These are phyloP conservation scores for Suillus tomentosus DNA, from an alignment of 768 basidiomycete species.

Conservation along the genomic window DNA sequence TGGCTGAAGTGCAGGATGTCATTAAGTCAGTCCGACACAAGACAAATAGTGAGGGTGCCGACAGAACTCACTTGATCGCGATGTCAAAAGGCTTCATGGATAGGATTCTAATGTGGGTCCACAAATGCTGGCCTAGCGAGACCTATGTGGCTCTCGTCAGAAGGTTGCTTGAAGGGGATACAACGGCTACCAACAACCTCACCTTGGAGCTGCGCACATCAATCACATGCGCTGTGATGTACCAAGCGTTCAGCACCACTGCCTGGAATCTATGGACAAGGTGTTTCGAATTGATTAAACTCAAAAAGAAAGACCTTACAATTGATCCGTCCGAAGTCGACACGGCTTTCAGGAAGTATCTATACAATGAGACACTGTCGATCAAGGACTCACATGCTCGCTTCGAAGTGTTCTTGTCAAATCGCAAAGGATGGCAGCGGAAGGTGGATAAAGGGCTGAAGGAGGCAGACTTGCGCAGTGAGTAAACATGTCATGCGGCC, in stretches of 20 bases:
- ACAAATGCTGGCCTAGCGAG: no score
- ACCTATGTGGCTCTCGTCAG: no score
- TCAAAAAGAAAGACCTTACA: slow-evolving; percentile 26
- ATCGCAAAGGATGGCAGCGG: slow-evolving; percentile 29
- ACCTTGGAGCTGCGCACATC: no score
- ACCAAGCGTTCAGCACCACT: not conserved
- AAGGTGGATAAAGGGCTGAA: slow-evolving; percentile 28
- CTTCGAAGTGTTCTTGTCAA: slow-evolving; percentile 25
- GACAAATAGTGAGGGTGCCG: not conserved
- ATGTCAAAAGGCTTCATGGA: not conserved
- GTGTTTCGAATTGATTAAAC: slow-evolving; percentile 33
- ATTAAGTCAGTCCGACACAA: not conserved
- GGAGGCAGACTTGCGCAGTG: slow-evolving; percentile 20
- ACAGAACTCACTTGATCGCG: not conserved
- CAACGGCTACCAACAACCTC: no score
- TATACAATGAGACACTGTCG: slow-evolving; percentile 6
- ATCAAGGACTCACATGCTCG: slow-evolving; percentile 19
- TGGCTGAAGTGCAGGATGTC: not conserved
- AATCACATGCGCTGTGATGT: no score
- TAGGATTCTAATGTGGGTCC: no score
- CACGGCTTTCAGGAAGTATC: slow-evolving; percentile 12
- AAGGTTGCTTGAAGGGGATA: no score
- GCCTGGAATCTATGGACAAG: slow-evolving; percentile 8
- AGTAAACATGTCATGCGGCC: not conserved
- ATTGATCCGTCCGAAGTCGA: slow-evolving; percentile 3